Base-by-base conservation (phyloP, 495 filamentous ascomycete genomes). In the Penicillium arizonense region DNA sequence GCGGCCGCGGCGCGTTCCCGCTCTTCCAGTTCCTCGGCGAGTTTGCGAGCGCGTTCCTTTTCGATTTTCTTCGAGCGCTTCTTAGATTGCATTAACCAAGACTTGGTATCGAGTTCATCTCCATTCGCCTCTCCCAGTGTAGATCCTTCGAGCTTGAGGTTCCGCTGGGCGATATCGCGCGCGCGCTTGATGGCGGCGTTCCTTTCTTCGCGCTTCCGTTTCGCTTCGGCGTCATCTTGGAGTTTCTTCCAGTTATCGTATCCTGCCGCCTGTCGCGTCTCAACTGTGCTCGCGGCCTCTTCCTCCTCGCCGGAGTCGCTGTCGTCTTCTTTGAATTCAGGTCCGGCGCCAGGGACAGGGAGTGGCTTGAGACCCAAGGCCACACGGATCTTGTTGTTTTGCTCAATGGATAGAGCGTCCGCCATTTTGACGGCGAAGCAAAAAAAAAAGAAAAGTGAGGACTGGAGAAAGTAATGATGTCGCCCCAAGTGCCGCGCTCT, bases 331-430 rank as follows among this genome's bases (percentile, higher is more conserved):
- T 83, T 86, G 75, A 88, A 87, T 11, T 65, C 61, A 42, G 53
- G 30, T 5, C 69, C 65, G 40, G 67, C 67, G 44, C 88, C 87
- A 18, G 89, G 88, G 8, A 95, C 88, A 42, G 91, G 91, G 57
- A 98, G 78, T 30, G 91, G 93, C 62, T 91, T 90, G 75, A 96
- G 85, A 53, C 94, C 94, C 58, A 97, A 80, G 34, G 90, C 89
- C 54, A 85, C 80, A 38, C 94, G 92, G 58, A 96, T 85, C 64
- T 91, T 89, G 78, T 98, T 98, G 41, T 90, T 89, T 77, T 96
- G 90, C 67, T 96, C 91, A 65, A 98, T 92, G 47, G 88, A 87
- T 26, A 92, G 82, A 59, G 84, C 79, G 77, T 93, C 89, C 33
- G 82, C 73, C 89, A 93, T 95, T 33, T 51, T 83, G 70, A 53